phyloP scores from a whole-genome alignment of 345 rosid genomes.

The Raphanus raphanistrum region DNA sequence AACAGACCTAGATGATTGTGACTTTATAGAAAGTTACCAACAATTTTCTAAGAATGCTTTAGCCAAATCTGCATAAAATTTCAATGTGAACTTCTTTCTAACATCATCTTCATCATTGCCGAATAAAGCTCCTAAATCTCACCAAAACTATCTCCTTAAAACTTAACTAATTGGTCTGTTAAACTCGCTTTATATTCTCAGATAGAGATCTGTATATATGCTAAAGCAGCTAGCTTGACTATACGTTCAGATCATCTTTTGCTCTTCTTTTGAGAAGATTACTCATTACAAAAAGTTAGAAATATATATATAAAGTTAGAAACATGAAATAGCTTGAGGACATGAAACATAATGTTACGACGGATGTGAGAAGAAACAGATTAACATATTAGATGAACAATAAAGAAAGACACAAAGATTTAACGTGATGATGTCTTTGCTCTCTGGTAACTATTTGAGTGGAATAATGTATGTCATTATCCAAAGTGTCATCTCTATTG shows the following conservation, averaged over 20 bases:
- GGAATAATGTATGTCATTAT: not conserved
- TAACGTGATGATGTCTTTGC: too few species aligned
- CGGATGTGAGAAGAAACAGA: too few species aligned
- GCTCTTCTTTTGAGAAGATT: too few species aligned
- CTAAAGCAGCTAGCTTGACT: not conserved
- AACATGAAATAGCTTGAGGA: too few species aligned
- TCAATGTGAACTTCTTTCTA: not conserved
- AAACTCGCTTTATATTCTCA: not conserved
- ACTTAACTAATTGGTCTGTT: not conserved
- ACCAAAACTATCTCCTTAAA: not conserved
- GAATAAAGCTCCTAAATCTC: not conserved
- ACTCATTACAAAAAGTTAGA: not conserved
- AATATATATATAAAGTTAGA: too few species aligned
- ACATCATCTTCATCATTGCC: not conserved
- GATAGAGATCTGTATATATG: not conserved
- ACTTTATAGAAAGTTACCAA: not conserved
- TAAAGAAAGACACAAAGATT: too few species aligned
- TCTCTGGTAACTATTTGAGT: too few species aligned
- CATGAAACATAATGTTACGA: too few species aligned
- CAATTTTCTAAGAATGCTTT: slow-evolving; percentile 49
- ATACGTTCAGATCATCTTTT: not conserved
- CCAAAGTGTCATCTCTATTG: not conserved
- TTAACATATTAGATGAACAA: too few species aligned
- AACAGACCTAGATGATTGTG: not conserved
- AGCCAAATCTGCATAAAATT: not conserved